Evolutionary conservation across 2,329 filamentous ascomycete genomes (phyloP).

Genomic region (Diaporthe citriasiana): DNA sequence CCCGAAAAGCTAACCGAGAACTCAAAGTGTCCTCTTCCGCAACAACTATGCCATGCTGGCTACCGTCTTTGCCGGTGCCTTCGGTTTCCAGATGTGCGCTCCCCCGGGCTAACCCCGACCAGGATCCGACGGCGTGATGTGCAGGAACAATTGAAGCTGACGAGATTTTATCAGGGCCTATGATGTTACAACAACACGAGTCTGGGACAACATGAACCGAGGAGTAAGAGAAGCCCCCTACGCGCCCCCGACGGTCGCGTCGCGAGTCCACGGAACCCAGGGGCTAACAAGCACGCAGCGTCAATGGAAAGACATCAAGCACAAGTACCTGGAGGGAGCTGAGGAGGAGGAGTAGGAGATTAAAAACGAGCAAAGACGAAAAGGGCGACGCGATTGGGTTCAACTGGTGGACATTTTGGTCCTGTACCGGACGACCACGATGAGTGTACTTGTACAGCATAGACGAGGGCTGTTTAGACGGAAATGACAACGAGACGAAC

Average conservation of each 20-base stretch:
- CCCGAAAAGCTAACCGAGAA: constrained; percentile 23
- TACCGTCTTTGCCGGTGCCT: constrained; percentile 87
- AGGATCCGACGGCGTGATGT: constrained; percentile 25
- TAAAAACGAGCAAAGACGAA: not conserved
- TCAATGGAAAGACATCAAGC: constrained; percentile 99
- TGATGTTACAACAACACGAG: constrained; percentile 82
- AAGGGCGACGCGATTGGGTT: not conserved
- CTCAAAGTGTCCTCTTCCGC: constrained; percentile 82
- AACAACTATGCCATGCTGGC: constrained; percentile 91
- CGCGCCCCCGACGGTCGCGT: no score
- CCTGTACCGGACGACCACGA: not conserved
- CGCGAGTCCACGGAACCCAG: not conserved
- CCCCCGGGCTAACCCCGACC: constrained; percentile 1
- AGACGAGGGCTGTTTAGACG: constrained; percentile 41
- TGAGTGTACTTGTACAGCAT: constrained; percentile 41
- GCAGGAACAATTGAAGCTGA: constrained; percentile 35
- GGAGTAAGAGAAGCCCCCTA: constrained; percentile 58
- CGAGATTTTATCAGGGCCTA: constrained; percentile 74
- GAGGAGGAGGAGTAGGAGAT: constrained; percentile 72
- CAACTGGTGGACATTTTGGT: not conserved
- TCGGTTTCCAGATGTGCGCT: constrained; percentile 93
- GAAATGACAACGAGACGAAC: constrained; percentile 31
- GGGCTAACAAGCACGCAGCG: constrained; percentile 70
- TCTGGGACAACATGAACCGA: constrained; percentile 93
- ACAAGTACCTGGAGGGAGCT: constrained; percentile 81